Evolutionary conservation across 2,329 filamentous ascomycete species (phyloP).

Genomic region (Myriangium duriaei): DNA sequence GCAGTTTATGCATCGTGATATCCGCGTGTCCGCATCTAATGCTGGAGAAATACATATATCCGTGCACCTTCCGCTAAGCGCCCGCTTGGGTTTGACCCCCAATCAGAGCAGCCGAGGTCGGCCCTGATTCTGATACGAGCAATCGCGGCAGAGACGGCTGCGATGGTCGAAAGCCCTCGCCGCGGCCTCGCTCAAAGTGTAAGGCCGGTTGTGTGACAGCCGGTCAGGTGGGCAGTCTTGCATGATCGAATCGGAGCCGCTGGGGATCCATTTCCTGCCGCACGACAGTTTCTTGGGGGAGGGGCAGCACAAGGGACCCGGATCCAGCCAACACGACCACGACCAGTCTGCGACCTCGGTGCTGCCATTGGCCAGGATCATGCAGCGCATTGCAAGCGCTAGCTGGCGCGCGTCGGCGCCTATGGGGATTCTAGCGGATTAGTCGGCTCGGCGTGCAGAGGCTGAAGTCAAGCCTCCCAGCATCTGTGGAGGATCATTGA

Average conservation of each 20-base stretch:
- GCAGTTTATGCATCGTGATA: too few species aligned
- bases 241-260: background rate
- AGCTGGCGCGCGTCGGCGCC: background rate
- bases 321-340: too few species aligned
- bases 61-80: background rate
- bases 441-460: background rate
- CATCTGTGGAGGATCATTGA: too few species aligned
- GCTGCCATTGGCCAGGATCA: background rate
- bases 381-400: background rate
- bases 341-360: too few species aligned
- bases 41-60: background rate
- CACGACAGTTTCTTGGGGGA: too few species aligned
- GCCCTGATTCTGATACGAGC: background rate
- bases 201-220: too few species aligned
- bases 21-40: too few species aligned
- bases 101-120: background rate
- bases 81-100: background rate
- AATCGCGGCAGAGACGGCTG: too few species aligned
- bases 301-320: too few species aligned
- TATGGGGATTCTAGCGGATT: background rate
- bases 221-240: background rate
- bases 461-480: too few species aligned
- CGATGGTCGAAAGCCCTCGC: too few species aligned
- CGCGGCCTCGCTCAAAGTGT: too few species aligned
- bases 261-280: background rate